Conservation (phyloP, 257 asterid species). For the Solanum piurae region DNA sequence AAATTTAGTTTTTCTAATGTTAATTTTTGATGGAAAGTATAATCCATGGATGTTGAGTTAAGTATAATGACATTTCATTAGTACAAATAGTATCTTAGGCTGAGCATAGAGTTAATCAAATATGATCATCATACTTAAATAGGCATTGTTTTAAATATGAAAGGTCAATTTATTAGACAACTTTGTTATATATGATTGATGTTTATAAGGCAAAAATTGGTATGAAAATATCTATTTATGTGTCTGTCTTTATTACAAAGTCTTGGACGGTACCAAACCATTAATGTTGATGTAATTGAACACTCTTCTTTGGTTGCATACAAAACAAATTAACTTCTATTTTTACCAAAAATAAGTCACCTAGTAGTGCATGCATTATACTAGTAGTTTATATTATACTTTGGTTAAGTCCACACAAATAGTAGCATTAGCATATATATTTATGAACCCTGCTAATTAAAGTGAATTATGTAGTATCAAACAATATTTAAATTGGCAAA, state of each 20-base stretch:
- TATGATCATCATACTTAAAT: neutral
- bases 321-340: neutral
- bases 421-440: neutral
- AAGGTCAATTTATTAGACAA: neutral
- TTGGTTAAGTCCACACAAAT: neutral
- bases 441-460: neutral
- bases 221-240: neutral
- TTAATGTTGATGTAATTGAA: neutral
- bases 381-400: neutral
- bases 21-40: neutral
- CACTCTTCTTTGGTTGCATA: neutral
- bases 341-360: neutral
- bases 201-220: neutral
- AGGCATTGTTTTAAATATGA: neutral
- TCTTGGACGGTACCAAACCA: neutral
- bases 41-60: neutral
- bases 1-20: neutral
- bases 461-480: neutral
- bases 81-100: neutral
- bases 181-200: neutral
- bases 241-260: neutral
- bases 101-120: neutral
- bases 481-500: neutral
- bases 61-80: neutral
- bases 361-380: neutral